Evolutionary conservation across 768 basidiomycete species (phyloP), one percentile per base, ranked within the genome.

Genomic region (Amanita fuliginea): DNA sequence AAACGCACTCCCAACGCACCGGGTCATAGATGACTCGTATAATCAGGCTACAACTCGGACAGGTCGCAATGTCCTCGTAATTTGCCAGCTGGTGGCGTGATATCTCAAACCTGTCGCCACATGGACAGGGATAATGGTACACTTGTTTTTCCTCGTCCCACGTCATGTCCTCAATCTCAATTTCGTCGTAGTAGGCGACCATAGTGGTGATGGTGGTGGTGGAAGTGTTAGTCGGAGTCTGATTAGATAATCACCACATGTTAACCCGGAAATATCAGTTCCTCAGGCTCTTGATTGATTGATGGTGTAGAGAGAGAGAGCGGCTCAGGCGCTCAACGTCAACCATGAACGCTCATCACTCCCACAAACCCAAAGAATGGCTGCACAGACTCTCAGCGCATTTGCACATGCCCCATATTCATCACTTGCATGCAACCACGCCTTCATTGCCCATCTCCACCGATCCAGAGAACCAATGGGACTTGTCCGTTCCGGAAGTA

Each of bases 31-130:
- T 77, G 37, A 98, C 86, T 49, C 95, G 72, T 44, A 98, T 90
- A 28, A 97, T 76, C 19, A 98, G 72, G 55, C 90, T 94, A 58
- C 96, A 99, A 63, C 90, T 94, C 0, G 96, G 96, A 70, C 96
- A 98, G 45, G 79, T 93, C 19, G 94, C 95, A 41, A 94, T 80
- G 62, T 98, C 96, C 59, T 97, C 96, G 49, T 80, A 96, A 56
- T 92, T 72, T 40, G 80, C 77, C 6, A 97, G 79, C 66, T 97
- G 92, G 54, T 71, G 69, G 56, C 85, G 78, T 26, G 86, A 80
- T 56, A 98, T 97, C 66, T 98, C 95, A 68, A 98, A 99, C 36
- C 94, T 82, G 68, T 99, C 95, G 7, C 95, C 95, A 60, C 95
- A 98, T 1, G 95, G 94, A 61, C 93, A 99, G 0, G 94, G 95